Conservation (phyloP, 495 filamentous ascomycete genomes). For the Penicillium bovifimosum region DNA sequence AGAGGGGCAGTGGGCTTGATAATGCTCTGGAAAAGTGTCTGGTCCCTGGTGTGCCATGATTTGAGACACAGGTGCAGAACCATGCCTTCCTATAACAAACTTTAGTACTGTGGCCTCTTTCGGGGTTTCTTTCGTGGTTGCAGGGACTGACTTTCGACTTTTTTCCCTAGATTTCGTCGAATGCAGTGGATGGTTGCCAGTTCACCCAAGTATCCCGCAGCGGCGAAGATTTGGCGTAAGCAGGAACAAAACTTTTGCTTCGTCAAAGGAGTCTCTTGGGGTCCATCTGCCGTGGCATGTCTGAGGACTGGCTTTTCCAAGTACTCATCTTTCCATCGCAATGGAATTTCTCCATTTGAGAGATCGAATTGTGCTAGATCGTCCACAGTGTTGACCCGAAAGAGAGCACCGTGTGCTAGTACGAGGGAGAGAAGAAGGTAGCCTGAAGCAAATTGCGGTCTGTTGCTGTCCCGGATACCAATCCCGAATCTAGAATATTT, state of each 20-base stretch:
- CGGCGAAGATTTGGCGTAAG: not conserved
- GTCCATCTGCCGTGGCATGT: not conserved
- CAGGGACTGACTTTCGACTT: not conserved
- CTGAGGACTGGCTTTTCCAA: not conserved
- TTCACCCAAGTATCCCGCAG: not conserved
- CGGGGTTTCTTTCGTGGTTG: not conserved
- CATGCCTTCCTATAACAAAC: conserved; percentile 15
- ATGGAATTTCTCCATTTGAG: conserved; percentile 7
- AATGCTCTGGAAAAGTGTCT: conserved; percentile 16
- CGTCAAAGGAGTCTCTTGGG: not conserved
- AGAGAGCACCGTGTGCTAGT: conserved; percentile 1
- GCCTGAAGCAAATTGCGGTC: conserved; percentile 1
- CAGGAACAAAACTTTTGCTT: not conserved
- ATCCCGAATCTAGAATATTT: not conserved
- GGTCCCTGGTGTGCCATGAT: conserved; percentile 14
- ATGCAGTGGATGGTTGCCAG: not conserved
- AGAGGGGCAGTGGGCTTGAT: conserved; percentile 16
- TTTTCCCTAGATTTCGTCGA: not conserved
- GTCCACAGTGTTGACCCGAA: not conserved
- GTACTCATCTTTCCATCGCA: conserved; percentile 3
- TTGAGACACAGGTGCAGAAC: conserved; percentile 17
- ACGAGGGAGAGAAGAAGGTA: conserved; percentile 3
- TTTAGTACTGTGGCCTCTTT: not conserved
- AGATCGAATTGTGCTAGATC: conserved; percentile 2
- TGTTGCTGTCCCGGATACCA: not conserved